Evolutionary conservation across 2,329 filamentous ascomycete species (phyloP).

Genomic region (Bisporella sp.): DNA sequence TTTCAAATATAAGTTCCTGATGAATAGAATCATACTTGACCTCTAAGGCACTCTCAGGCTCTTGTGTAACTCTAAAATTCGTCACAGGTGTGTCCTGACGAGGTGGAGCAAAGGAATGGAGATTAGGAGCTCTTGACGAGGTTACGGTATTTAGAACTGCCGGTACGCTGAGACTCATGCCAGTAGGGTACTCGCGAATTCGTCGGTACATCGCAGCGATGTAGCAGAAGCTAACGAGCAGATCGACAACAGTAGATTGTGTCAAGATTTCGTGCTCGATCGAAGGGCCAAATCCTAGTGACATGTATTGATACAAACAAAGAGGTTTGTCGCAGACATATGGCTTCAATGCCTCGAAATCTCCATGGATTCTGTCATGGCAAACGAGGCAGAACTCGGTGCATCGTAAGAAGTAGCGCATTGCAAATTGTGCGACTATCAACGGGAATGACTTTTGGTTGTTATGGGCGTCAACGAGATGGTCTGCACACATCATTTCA

Average conservation of each 20-base stretch:
- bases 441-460: constrained; percentile 43
- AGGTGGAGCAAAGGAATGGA: background rate
- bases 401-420: constrained; percentile 72
- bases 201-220: constrained; percentile 18
- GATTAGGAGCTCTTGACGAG: background rate
- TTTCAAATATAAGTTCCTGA: constrained; percentile 19
- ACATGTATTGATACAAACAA: constrained; percentile 84
- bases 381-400: constrained; percentile 86
- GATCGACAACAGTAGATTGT: constrained; percentile 76
- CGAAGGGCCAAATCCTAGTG: constrained; percentile 75
- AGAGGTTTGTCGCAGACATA: constrained; percentile 70
- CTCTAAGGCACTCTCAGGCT: background rate
- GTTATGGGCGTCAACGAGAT: constrained; percentile 21
- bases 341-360: constrained; percentile 66
- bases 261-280: constrained; percentile 78
- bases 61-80: background rate
- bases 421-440: constrained; percentile 64
- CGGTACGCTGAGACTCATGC: constrained; percentile 23
- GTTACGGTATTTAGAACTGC: background rate
- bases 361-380: constrained; percentile 57
- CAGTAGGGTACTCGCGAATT: constrained; percentile 26
- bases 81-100: background rate
- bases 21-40: constrained; percentile 16
- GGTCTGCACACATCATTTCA: constrained; percentile 23
- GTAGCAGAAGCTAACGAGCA: constrained; percentile 79